Evolutionary conservation across 140 eudicot species (phyloP).

Genomic region (Senecio squalidus): DNA sequence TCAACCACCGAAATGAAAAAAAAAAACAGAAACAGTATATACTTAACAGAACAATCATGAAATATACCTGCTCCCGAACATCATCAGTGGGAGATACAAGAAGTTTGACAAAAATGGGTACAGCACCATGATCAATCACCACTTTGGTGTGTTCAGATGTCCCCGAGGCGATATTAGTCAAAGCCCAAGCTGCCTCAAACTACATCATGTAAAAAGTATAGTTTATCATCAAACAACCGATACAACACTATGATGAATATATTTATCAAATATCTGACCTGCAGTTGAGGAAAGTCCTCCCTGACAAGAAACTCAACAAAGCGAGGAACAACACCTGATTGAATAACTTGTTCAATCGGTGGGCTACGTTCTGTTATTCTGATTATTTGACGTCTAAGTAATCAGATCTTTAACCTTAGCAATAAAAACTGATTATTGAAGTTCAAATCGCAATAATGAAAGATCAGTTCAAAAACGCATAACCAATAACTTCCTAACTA

Average conservation of each 20-base stretch:
- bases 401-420: not conserved
- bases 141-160: slow-evolving; percentile 79
- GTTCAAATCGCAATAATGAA: not conserved
- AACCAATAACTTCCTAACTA: not conserved
- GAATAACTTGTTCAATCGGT: too few relatives aligned
- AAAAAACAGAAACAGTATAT: too few relatives aligned
- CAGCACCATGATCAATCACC: slow-evolving; percentile 74
- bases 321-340: too few relatives aligned
- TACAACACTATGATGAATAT: too few relatives aligned
- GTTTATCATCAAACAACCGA: too few relatives aligned
- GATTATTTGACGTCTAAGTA: not conserved
- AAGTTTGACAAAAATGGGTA: slow-evolving; percentile 66
- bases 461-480: not conserved
- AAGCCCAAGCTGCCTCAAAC: slow-evolving; percentile 85
- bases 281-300: too few relatives aligned
- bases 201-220: slow-evolving; percentile 11
- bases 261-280: too few relatives aligned
- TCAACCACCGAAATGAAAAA: too few relatives aligned
- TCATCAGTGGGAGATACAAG: slow-evolving; percentile 69
- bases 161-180: slow-evolving; percentile 79
- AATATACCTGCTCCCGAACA: slow-evolving; percentile 60
- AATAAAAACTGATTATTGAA: not conserved
- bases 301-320: too few relatives aligned
- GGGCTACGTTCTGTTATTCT: too few relatives aligned
- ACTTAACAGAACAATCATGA: too few relatives aligned